These are phyloP conservation scores for Boehmeria nivea DNA, from an alignment of 306 rosid species.

Conservation along the genomic window DNA sequence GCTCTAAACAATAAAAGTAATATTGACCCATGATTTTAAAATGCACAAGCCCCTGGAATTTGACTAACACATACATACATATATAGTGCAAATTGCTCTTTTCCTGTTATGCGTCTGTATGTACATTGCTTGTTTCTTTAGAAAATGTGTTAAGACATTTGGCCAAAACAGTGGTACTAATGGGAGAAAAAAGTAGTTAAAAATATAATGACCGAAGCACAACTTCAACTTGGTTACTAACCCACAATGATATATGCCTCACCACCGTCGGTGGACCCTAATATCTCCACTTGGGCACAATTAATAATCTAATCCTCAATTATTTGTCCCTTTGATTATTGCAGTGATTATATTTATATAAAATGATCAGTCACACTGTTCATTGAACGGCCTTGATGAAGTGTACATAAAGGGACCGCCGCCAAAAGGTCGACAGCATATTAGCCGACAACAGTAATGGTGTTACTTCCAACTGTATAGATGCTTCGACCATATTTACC, in stretches of 20 bases:
- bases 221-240: no score
- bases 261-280: conserved; percentile 10
- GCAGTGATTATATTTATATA: no score
- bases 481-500: no score
- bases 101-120: background rate
- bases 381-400: background rate
- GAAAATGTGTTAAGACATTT: no score
- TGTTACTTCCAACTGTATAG: background rate
- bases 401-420: background rate
- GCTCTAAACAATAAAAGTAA: background rate
- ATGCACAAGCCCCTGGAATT: background rate
- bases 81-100: background rate
- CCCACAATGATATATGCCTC: no score
- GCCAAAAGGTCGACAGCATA: background rate
- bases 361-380: background rate
- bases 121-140: background rate
- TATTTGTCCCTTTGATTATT: background rate
- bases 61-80: background rate
- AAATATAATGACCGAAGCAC: no score
- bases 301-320: background rate
- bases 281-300: background rate
- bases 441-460: conserved; percentile 24
- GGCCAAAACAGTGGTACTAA: no score
- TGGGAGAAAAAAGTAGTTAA: background rate
- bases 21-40: background rate